Evolutionary conservation across 306 rosid genomes (phyloP), one percentile per base, ranked within the genome.

Genomic region (Vigna nakashimae): DNA sequence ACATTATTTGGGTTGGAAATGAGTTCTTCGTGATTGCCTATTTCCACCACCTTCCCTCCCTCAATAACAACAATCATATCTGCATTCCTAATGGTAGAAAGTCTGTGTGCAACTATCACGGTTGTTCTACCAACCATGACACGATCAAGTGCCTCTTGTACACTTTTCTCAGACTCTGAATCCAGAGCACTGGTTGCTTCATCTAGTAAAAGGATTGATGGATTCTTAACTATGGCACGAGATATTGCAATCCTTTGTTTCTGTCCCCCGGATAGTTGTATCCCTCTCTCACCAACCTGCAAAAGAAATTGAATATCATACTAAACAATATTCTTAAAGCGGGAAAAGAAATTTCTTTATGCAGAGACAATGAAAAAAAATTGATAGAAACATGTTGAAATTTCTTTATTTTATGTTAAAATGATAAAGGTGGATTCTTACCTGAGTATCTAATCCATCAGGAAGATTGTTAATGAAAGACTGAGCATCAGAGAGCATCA

Each of bases 261-360:
- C 56, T 94, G 98, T 78, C 98, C 97, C 7, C 97, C 98, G 3
- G 98, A 93, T 56, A 91, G 73, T 74, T 94, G 98, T 81, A 94
- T 87, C 42, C 98, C 98, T 87, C 97, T 89, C 80, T 94, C 98
- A 24, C 98, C 98, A 75, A 94, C 98, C 98, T 93, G 56, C 38
- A 72, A 76, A 80, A 66, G 4, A 52, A 50, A 42, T 1, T 45
- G 30, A 32, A 14, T 57, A 30, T 30, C 34, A 3, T 30, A 3
- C 34, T 30, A 30, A 30, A 30, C 34, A 30, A 30, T 30, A 30
- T 30, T 30, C 34, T 30, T 30, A 30, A 30, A 26, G 28, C 28
- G 28, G 28, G 28, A 26, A 26, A 24, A 26, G 28, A 26, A 26
- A 26, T 2, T 26, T 2, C 28, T 26, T 26, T 26, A 26, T 26